Base-by-base conservation (phyloP, 2,329 filamentous ascomycete genomes). In the Aaosphaeria pasadenensis region DNA sequence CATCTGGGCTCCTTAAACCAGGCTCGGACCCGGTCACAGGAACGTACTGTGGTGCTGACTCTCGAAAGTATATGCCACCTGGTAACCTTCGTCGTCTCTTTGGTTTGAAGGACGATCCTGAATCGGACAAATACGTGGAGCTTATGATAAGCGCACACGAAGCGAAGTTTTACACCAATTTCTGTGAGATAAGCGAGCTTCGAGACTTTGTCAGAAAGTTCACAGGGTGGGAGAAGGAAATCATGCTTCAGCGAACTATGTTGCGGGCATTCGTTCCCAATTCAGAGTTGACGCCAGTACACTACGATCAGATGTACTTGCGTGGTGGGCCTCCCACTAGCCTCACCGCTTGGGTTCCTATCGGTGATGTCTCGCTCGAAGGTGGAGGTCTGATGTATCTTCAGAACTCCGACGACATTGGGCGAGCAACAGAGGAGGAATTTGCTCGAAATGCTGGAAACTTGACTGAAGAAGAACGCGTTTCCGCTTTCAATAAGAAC, bases 261-360 rank as follows among this genome's bases (percentile, higher is more conserved):
- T 28, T 51, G 39, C 29, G 49, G 24, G 42, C 42, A 11, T 45
- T 48, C 36, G 44, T 28, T 31, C 49, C 45, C 28, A 43, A 42
- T 9, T 30, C 36, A 30, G 45, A 51, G 38, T 33, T 45, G n/a
- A 51, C 46, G 3, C 46, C 46, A n/a, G 49, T 48, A 7, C 49
- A 51, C 35, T 49, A 48, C 46, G 49, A 51, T 32, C 46, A 49
- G 31, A 48, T 49, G 39, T 48, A 43, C 41, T 42, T 49, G 13
- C 32, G 42, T 7, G 46, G 29, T 5, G 49, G 49, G 9, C 42
- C 45, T 28, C 49, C 49, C 11, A 48, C 49, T 4, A 41, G 33
- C 30, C 13, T 51, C 13, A 51, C 49, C 6, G 49, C 49, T 4
- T 49, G 46, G 46, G 46, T 51, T 28, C 49, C 49, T 2, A 43